Conservation (phyloP, 305 asterid species). For the Plantago rigida region DNA sequence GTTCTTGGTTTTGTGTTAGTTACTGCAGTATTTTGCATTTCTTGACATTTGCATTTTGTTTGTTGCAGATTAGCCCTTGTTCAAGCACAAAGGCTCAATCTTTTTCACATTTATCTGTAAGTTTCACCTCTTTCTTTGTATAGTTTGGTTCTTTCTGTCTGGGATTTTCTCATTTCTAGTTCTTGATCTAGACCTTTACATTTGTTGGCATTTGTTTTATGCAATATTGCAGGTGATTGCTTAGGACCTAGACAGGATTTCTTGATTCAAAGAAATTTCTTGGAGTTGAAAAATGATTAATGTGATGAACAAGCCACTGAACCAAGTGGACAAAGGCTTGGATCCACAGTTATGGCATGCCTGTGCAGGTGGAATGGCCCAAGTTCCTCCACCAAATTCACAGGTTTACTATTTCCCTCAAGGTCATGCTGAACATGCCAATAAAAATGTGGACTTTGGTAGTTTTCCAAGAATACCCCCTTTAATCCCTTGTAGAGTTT, state of each 20-base stretch:
- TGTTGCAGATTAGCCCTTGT: not conserved
- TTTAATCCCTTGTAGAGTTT: constrained; percentile 41
- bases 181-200: not conserved
- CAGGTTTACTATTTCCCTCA: constrained; percentile 70
- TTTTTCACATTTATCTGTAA: not conserved
- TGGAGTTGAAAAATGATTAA: constrained; percentile 38
- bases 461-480: constrained; percentile 49
- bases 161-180: constrained; percentile 20
- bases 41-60: not conserved
- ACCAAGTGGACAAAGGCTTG: constrained; percentile 45
- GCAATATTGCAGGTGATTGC: constrained; percentile 24
- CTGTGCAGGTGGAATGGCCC: constrained; percentile 85
- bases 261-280: not conserved
- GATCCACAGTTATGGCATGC: constrained; percentile 85
- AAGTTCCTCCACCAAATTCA: constrained; percentile 50
- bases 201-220: constrained; percentile 8
- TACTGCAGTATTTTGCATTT: not conserved
- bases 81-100: not conserved
- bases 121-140: constrained; percentile 5
- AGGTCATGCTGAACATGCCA: constrained; percentile 74
- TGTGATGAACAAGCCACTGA: constrained; percentile 46
- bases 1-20: constrained; percentile 11
- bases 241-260: not conserved
- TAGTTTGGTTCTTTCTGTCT: constrained; percentile 9
- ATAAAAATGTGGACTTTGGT: constrained; percentile 39